Conservation (phyloP, 2,329 filamentous ascomycete genomes). For the Drechslerella stenobrocha region DNA sequence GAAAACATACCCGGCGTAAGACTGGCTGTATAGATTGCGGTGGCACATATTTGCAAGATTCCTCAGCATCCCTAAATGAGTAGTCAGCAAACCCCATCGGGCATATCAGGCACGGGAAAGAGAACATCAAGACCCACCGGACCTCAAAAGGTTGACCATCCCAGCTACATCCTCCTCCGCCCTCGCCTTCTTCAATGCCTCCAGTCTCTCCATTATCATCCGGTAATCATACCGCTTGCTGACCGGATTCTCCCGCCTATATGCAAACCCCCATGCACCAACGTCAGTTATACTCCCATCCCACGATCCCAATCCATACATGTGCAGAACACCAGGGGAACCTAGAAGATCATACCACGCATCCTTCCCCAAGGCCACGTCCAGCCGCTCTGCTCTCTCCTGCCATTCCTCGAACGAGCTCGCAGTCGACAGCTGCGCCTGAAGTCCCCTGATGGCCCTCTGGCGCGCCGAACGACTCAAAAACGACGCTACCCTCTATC, state of each 20-base stretch:
- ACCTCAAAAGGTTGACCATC: constrained; percentile 77
- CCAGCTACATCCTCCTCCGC: constrained; percentile 72
- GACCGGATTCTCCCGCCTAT: constrained; percentile 77
- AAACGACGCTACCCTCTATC: constrained; percentile 22
- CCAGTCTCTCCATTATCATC: constrained; percentile 76
- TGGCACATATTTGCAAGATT: constrained; percentile 91
- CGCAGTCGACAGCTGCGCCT: constrained; percentile 63
- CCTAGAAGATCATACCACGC: constrained; percentile 64
- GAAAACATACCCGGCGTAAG: constrained; percentile 65
- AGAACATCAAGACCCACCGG: constrained; percentile 60
- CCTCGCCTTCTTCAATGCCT: constrained; percentile 69
- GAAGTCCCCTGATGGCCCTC: constrained; percentile 14
- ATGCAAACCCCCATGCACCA: not conserved
- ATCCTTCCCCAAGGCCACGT: constrained; percentile 77
- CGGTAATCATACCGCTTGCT: constrained; percentile 84
- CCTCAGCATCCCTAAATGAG: constrained; percentile 65
- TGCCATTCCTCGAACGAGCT: constrained; percentile 83
- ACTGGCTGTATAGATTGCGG: constrained; percentile 77
- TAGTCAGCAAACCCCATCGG: not conserved
- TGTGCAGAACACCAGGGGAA: not conserved
- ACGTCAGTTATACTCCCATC: constrained; percentile 3
- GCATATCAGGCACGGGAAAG: not conserved
- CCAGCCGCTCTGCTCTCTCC: constrained; percentile 77
- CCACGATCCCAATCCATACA: not conserved
- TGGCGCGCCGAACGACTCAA: constrained; percentile 15